Base-by-base conservation (phyloP, 441 rosid genomes). In the Theobroma grandiflorum region DNA sequence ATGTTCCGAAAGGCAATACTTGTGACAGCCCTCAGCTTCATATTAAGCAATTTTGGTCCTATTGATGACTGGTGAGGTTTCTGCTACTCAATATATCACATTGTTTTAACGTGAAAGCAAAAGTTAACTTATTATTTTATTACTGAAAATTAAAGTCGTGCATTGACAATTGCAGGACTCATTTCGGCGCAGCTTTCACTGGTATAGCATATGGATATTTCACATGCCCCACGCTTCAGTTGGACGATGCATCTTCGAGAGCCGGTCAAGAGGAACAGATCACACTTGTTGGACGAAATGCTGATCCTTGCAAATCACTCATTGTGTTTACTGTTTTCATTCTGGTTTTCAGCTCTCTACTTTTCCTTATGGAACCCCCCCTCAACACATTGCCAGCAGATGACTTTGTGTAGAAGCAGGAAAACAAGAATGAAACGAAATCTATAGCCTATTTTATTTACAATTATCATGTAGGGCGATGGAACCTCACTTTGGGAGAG, bases 1-100 rank as follows among this genome's bases (percentile, higher is more conserved):
- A 59, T 91, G 92, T 90, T 87, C 84, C 93, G 87, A 80, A 93
- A 93, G 83, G 97, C 98, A 63, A 82, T 93, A 70, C 76, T 93
- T 37, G 80, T 86, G 67, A 85, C 96, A 14, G 94, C 88, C 57
- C 84, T 90, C 22, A 63, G 70, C 72, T 16, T n/a, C 53, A 62
- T 79, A 53, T 1, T 50, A 77, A 26, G 61, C 33, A 52, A 31
- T 22, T 75, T 68, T 42, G 79, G 73, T 8, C 82, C 72, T 1
- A 81, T 79, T 49, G 72, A 79, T 71, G 76, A 77, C 78, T 66
- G 82, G 26, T 50, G 10, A 20, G 75, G 57, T n/a, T n/a, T 65
- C 16, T 38, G 35, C 52, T 38, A 53, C 31, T 57, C 8, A 1
- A 16, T 6, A 53, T 18, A 53, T 49, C 37, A 14, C 8, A 26